Conservation (phyloP, 305 asterid species). For the Stenogyne calaminthoides region DNA sequence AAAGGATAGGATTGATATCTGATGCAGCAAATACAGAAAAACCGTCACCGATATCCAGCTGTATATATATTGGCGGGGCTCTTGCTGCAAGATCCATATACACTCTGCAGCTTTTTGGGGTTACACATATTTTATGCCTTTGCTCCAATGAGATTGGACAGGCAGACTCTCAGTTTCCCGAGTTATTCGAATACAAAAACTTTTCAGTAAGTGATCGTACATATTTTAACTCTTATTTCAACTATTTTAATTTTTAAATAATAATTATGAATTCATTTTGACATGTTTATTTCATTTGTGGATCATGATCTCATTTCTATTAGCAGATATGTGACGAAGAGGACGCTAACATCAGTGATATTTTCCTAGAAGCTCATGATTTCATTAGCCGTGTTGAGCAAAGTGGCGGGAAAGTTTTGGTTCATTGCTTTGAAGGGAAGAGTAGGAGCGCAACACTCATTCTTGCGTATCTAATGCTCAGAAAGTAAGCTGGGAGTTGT, state of each 20-base stretch:
- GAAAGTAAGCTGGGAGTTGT: conserved; percentile 60
- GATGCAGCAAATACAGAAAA: conserved; percentile 97
- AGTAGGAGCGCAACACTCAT: conserved; percentile 94
- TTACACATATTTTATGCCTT: conserved; percentile 84
- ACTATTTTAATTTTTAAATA: not conserved
- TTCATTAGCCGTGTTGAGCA: conserved; percentile 77
- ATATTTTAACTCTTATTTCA: not conserved
- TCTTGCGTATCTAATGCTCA: conserved; percentile 82
- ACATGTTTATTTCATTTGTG: not conserved
- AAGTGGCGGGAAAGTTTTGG: conserved; percentile 82
- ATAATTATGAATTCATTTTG: not conserved
- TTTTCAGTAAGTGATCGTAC: conserved; percentile 67
- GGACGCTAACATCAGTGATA: conserved; percentile 68
- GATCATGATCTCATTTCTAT: conserved; percentile 25
- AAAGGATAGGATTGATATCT: conserved; percentile 79
- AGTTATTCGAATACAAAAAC: conserved; percentile 75
- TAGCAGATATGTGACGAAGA: conserved; percentile 77
- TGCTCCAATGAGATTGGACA: conserved; percentile 98
- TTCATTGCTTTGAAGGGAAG: conserved; percentile 98
- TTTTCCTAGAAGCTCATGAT: conserved; percentile 89
- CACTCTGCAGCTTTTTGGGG: conserved; percentile 86
- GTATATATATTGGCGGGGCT: conserved; percentile 88
- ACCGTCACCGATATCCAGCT: conserved; percentile 61
- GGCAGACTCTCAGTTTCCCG: conserved; percentile 90
- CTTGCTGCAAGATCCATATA: conserved; percentile 92